A percentile compares a stretch with the other conserved stretches of the same genome.
These are phyloP conservation scores for Sesbania bispinosa DNA, from an alignment of 306 rosid genomes.

Conservation along the genomic window DNA sequence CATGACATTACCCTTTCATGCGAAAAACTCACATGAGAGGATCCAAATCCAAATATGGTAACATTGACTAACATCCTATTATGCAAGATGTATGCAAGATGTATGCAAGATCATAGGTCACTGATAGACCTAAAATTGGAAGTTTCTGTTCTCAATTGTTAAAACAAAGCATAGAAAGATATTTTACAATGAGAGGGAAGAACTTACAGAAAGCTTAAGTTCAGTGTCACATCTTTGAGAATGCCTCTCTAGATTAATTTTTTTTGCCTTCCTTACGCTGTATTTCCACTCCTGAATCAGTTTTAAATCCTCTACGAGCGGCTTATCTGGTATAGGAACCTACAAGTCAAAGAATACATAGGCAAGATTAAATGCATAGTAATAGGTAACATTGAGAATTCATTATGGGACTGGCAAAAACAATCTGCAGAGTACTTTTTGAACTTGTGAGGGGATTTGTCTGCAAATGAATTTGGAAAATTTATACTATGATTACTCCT, in stretches of 20 bases:
- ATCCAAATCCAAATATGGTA: background rate
- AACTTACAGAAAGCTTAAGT: conserved; percentile 84
- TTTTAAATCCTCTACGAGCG: conserved; percentile 49
- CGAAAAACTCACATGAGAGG: background rate
- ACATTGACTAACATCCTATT: background rate
- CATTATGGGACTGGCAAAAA: background rate
- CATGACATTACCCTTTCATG: background rate
- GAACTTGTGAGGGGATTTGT: background rate
- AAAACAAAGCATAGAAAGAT: background rate
- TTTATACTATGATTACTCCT: background rate
- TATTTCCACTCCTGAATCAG: conserved; percentile 82
- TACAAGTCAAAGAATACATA: conserved; percentile 33
- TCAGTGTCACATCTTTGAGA: conserved; percentile 80
- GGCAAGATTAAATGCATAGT: background rate
- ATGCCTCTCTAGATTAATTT: conserved; percentile 80
- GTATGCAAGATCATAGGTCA: conserved; percentile 4
- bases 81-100: background rate
- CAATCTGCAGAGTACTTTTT: background rate
- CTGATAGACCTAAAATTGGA: background rate
- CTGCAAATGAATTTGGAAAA: background rate
- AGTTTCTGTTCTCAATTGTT: background rate
- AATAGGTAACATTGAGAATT: background rate
- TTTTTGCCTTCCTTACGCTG: conserved; percentile 68
- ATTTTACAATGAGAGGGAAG: conserved; percentile 11
- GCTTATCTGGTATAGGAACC: conserved; percentile 83